phyloP scores from a whole-genome alignment of 805 yeast genomes.

The Sugiyamaella marilandica region DNA sequence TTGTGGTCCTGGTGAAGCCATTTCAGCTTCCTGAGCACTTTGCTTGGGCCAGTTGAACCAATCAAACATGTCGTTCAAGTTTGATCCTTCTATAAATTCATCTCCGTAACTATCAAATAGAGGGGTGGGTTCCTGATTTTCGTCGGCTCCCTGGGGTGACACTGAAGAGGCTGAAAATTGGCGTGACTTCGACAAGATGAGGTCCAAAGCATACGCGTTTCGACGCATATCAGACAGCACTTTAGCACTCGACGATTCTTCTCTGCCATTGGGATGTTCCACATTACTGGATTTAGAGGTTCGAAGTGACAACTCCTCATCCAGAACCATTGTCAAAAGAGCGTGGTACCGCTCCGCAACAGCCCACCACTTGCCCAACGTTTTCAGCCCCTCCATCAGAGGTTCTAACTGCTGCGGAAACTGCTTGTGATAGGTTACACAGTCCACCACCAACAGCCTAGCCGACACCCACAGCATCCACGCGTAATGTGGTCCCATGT shows the following conservation, averaged over 20 bases:
- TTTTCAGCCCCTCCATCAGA: slow-evolving; percentile 18
- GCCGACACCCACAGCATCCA: slow-evolving; percentile 28
- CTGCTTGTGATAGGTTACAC: slow-evolving; percentile 20
- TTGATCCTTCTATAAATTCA: slow-evolving; percentile 1
- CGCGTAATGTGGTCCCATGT: slow-evolving; percentile 27
- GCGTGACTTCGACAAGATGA: slow-evolving; percentile 17
- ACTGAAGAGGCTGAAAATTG: neutral
- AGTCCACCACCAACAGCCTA: slow-evolving; percentile 24
- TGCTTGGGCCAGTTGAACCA: slow-evolving; percentile 27
- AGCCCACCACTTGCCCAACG: slow-evolving; percentile 22
- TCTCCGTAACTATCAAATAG: neutral
- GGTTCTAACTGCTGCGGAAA: slow-evolving; percentile 22
- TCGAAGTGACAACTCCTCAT: slow-evolving; percentile 23
- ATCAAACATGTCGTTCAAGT: slow-evolving; percentile 19
- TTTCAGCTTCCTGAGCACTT: neutral
- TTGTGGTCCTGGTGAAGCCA: slow-evolving; percentile 6
- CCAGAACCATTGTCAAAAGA: slow-evolving; percentile 21
- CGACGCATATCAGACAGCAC: slow-evolving; percentile 26
- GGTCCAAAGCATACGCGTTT: slow-evolving; percentile 27
- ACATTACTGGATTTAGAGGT: slow-evolving; percentile 2
- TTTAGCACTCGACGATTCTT: slow-evolving; percentile 16
- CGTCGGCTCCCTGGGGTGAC: neutral
- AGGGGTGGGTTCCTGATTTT: neutral
- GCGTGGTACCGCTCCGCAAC: slow-evolving; percentile 24
- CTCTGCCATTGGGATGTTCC: neutral